Percentiles rank a stretch among this genome's conserved stretches.
Evolutionary conservation across 2,329 filamentous ascomycete genomes (phyloP).

Genomic region (Penicillium sp.): DNA sequence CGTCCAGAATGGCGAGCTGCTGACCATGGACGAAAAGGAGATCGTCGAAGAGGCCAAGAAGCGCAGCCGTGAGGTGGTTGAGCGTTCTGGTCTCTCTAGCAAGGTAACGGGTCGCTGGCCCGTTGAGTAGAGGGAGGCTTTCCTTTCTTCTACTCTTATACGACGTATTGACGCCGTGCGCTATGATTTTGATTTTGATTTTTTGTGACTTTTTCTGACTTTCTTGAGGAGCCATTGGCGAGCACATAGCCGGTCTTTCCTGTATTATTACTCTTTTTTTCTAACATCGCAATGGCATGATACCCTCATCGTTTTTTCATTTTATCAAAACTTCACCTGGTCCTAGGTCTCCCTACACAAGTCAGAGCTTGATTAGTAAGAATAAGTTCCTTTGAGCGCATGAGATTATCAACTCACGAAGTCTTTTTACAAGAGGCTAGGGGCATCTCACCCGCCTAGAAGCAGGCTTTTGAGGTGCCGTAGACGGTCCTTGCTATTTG

Average conservation of each 20-base stretch:
- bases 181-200: neutral
- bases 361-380: no score
- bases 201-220: slow-evolving; percentile 1
- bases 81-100: slow-evolving; percentile 42
- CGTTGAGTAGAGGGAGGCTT: slow-evolving; percentile 24
- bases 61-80: slow-evolving; percentile 43
- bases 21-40: slow-evolving; percentile 47
- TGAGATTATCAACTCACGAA: no score
- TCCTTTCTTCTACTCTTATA: neutral
- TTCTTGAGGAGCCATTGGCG: slow-evolving; percentile 13
- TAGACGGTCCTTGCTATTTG: no score
- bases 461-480: no score
- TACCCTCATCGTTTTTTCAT: slow-evolving; percentile 8
- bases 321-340: neutral
- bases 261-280: slow-evolving; percentile 13
- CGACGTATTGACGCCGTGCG: neutral
- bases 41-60: slow-evolving; percentile 45
- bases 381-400: no score
- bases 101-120: slow-evolving; percentile 46
- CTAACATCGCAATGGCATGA: slow-evolving; percentile 15
- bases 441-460: no score
- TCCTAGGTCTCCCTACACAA: no score
- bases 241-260: slow-evolving; percentile 13
- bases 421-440: no score
- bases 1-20: slow-evolving; percentile 41